Base-by-base conservation (phyloP, 2,329 filamentous ascomycete species). In the Fusarium sp. region DNA sequence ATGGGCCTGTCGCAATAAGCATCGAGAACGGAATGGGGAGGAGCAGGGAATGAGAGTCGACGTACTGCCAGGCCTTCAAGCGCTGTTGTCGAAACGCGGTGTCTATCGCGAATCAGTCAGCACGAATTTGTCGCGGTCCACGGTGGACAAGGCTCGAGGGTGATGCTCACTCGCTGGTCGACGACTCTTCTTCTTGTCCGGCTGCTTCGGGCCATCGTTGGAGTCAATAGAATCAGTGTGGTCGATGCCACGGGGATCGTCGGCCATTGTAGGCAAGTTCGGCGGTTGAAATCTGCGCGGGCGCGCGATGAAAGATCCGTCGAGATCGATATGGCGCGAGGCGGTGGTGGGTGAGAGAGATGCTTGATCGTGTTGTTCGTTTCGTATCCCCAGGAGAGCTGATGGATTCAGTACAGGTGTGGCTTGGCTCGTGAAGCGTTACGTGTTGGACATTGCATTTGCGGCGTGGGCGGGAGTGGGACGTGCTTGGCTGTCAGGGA, bases 51-150 rank as follows among this genome's bases (percentile, higher is more conserved):
- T 62, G 57, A 55, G 23, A 27, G 27, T 38, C 18, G 14, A 76
- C 93, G 81, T 85, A 96, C 91, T 99, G 96, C 96, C 96, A 99
- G 83, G 96, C 96, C 83, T 98, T 97, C 80, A 99, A 83, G 78
- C 96, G 90, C 82, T 99, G 96, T 79, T 99, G 96, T 75, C 96
- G 89, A 79, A 98, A 99, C 10, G 96, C 96, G 64, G 95, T 98
- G 83, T 98, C 93, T 97, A 77, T 65, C 36, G 61, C 55, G 18
- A 46, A 54, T 36, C 18, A 67, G 62, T 78, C 61, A 77, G 68
- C 50, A 56, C 53, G 36, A 10, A 16, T 18, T 62, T 27, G 36
- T 56, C 16, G 23, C 34, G 55, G n/a, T 49, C 62, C 67, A 54
- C 42, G 62, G 51, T 62, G 36, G 13, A 11, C 42, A 5, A 16